Conservation (phyloP, 352 stramenopile genomes). For the Phytopythium oedochilum region DNA sequence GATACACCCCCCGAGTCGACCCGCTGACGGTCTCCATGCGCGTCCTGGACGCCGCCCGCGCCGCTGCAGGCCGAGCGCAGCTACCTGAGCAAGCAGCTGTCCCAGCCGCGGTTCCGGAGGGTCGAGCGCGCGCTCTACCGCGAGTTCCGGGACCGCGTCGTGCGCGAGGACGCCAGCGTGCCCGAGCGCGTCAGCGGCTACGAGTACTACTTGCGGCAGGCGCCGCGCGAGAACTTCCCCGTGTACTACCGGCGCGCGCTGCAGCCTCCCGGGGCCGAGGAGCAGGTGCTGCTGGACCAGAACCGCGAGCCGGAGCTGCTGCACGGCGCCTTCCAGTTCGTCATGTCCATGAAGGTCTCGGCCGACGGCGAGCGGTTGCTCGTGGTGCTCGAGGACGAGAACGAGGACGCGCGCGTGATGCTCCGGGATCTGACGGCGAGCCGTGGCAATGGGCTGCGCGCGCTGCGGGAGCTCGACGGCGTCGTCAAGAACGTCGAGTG, state of each 20-base stretch:
- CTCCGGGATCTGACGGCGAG: slow-evolving; percentile 31
- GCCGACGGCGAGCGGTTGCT: slow-evolving; percentile 53
- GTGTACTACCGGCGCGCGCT: slow-evolving; percentile 68
- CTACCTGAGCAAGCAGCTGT: slow-evolving; percentile 46
- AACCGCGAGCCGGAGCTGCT: slow-evolving; percentile 55
- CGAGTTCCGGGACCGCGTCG: slow-evolving; percentile 57
- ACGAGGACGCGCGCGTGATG: slow-evolving; percentile 53
- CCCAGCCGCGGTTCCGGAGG: slow-evolving; percentile 48
- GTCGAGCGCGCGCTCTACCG: slow-evolving; percentile 60
- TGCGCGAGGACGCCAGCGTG: slow-evolving; percentile 55
- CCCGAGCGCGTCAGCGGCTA: slow-evolving; percentile 70
- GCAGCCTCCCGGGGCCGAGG: slow-evolving; percentile 6
- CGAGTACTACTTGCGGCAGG: slow-evolving; percentile 72
- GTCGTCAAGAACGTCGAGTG: slow-evolving; percentile 75
- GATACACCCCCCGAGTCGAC: background rate
- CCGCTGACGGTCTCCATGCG: background rate
- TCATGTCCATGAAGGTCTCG: slow-evolving; percentile 75
- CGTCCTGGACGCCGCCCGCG: background rate
- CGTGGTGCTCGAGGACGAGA: slow-evolving; percentile 64
- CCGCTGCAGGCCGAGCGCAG: slow-evolving; percentile 32
- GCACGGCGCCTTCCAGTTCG: slow-evolving; percentile 54
- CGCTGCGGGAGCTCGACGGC: slow-evolving; percentile 26
- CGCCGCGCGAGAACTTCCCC: slow-evolving; percentile 61
- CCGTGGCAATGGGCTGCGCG: background rate
- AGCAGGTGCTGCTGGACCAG: slow-evolving; percentile 74